A percentile compares a stretch with the other conserved stretches of the same genome.
Conservation (phyloP, 306 rosid species). For the Vigna nakashimae region DNA sequence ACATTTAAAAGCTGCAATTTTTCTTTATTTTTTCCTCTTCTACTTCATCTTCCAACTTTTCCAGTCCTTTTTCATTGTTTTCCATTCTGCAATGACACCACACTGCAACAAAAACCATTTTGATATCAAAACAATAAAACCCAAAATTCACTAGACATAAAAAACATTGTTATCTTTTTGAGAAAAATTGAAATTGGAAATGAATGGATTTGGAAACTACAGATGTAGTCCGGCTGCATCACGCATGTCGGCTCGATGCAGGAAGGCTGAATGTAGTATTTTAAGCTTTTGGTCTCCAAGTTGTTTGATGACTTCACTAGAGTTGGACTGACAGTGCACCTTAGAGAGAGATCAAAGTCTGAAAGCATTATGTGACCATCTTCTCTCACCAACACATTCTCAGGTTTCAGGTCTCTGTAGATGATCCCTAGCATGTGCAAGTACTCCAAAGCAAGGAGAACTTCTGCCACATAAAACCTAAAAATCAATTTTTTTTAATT, state of each 20-base stretch:
- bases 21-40: too few relatives aligned
- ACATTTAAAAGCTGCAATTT: too few relatives aligned
- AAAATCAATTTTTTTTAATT: slow-evolving; percentile 17
- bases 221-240: too few relatives aligned
- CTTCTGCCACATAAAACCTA: slow-evolving; percentile 99
- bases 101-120: too few relatives aligned
- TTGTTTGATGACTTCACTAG: slow-evolving; percentile 67
- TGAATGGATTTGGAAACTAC: too few relatives aligned
- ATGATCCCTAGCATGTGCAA: slow-evolving; percentile 97
- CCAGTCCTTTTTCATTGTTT: too few relatives aligned
- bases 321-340: slow-evolving; percentile 88
- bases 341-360: slow-evolving; percentile 92
- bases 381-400: slow-evolving; percentile 94
- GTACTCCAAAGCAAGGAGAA: slow-evolving; percentile 96
- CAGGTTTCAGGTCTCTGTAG: slow-evolving; percentile 98
- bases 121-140: too few relatives aligned
- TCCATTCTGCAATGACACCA: too few relatives aligned
- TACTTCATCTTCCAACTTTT: too few relatives aligned
- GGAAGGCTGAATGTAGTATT: slow-evolving; percentile 82
- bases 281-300: slow-evolving; percentile 65
- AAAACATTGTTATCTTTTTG: too few relatives aligned
- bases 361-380: slow-evolving; percentile 99
- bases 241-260: slow-evolving; percentile 82
- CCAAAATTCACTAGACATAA: too few relatives aligned
- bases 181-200: too few relatives aligned